A percentile compares a stretch with the other conserved stretches of the same genome.
phyloP scores from a whole-genome alignment of 306 rosid genomes.

The Vachellia pachyceras region DNA sequence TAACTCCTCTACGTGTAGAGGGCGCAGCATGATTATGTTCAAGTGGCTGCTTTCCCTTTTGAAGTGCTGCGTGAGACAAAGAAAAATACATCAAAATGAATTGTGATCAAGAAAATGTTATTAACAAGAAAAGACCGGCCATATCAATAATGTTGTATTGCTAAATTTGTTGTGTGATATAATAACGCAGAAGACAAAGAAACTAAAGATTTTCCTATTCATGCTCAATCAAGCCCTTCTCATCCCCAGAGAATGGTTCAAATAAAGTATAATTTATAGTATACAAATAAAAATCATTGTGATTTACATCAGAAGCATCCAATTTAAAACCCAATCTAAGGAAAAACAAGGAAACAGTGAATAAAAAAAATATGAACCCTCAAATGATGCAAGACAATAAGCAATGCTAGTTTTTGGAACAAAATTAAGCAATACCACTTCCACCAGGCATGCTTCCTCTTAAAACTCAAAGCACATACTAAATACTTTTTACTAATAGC shows the following conservation, averaged over 20 bases:
- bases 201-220: neutral
- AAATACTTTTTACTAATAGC: neutral
- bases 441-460: conserved; percentile 12
- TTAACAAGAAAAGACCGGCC: neutral
- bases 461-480: conserved; percentile 14
- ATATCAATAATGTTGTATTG: conserved; percentile 10
- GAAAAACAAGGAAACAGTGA: conserved; percentile 15
- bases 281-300: neutral
- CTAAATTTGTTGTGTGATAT: neutral
- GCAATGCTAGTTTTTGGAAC: conserved; percentile 18
- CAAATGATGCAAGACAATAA: conserved; percentile 11
- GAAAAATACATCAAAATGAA: neutral
- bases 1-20: conserved; percentile 55
- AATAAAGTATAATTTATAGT: neutral
- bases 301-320: neutral
- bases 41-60: conserved; percentile 31
- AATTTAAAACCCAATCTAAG: neutral
- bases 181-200: neutral
- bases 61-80: conserved; percentile 40
- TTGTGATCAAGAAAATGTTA: neutral
- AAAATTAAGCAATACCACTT: conserved; percentile 29
- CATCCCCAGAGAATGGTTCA: neutral
- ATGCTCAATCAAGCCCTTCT: neutral
- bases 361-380: neutral
- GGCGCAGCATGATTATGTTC: conserved; percentile 50